Percentiles rank a stretch among this genome's conserved stretches.
phyloP scores from a whole-genome alignment of 495 filamentous ascomycete genomes.

The Aspergillus ostianus region DNA sequence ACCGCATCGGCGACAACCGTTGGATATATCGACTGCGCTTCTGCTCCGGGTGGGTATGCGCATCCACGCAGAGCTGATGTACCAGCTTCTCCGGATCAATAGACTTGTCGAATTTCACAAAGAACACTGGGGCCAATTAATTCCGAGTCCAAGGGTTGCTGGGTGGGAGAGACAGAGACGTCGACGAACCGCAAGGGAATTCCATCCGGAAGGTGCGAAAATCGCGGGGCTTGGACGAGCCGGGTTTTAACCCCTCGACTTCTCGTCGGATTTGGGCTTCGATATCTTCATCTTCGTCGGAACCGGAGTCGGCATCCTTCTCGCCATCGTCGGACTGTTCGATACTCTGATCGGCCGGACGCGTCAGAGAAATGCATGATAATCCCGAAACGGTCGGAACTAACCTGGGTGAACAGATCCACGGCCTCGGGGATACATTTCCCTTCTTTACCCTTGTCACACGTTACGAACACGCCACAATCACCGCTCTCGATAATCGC shows the following conservation, averaged over 20 bases:
- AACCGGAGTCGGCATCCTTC: slow-evolving; percentile 37
- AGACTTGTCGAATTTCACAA: slow-evolving; percentile 52
- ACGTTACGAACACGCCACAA: slow-evolving; percentile 85
- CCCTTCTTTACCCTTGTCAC: slow-evolving; percentile 73
- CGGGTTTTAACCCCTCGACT: slow-evolving; percentile 61
- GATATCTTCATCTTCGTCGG: slow-evolving; percentile 61
- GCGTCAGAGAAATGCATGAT: slow-evolving; percentile 7
- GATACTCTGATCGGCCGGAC: slow-evolving; percentile 19
- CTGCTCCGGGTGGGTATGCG: slow-evolving; percentile 45
- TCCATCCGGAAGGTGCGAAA: slow-evolving; percentile 69
- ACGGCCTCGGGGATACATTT: slow-evolving; percentile 73
- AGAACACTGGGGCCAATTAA: slow-evolving; percentile 37
- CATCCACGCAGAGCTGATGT: slow-evolving; percentile 68
- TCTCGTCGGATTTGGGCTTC: slow-evolving; percentile 81
- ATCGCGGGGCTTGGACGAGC: slow-evolving; percentile 40
- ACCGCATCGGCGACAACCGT: slow-evolving; percentile 76
- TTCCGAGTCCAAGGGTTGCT: slow-evolving; percentile 12
- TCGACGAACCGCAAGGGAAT: slow-evolving; percentile 67
- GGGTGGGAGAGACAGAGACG: slow-evolving; percentile 59
- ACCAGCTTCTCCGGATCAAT: slow-evolving; percentile 82
- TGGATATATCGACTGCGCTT: slow-evolving; percentile 75
- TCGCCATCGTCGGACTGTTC: slow-evolving; percentile 27
- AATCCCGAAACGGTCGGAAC: slow-evolving; percentile 3
- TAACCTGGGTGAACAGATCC: slow-evolving; percentile 73
- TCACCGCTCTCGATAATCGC: slow-evolving; percentile 67